Base-by-base conservation (phyloP, 768 basidiomycete genomes). In the Tricholoma matsutake region DNA sequence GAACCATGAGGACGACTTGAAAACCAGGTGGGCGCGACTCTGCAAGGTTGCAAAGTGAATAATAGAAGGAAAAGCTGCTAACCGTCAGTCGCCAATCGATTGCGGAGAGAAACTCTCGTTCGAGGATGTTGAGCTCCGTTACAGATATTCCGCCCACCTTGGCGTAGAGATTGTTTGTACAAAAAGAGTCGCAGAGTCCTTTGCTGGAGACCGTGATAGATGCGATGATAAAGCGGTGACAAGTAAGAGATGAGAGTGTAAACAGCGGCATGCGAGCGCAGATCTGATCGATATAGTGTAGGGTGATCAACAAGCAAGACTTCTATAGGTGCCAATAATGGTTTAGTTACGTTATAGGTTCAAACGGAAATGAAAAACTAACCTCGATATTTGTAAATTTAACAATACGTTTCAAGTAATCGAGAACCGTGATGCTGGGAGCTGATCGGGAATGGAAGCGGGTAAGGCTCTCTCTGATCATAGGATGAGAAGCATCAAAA, bases 61-160 rank as follows among this genome's bases (percentile, higher is more conserved):
- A n/a, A 53, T 54, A 60, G 65, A 57, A 59, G 52, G 61, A 69
- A 72, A 76, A 72, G 63, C 54, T 75, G 76, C 88, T 84, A 77
- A 97, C 96, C 79, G 87, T 93, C 71, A 99, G 80, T 67, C 88
- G 83, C 96, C 97, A 99, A 69, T 97, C 94, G 60, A 97, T 94
- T 71, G 88, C 87, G 59, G 81, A 81, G 55, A 98, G 84, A 73
- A 99, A 95, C 74, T 98, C 96, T 72, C 92, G 82, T 78, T 99
- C 97, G 63, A 99, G 85, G 68, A 92, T 80, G 78, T 98, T 96
- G 74, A 98, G 86, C 77, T 99, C 96, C 61, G 83, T 81, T 54
- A 94, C 82, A 64, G 91, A 87, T 71, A 98, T 94, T 59, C 97
- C 97, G 67, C 97, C 97, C 32, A 99, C 96, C 75, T 89, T 91